Base-by-base conservation (phyloP, 805 yeast genomes). In the Saccharomyces jurei region DNA sequence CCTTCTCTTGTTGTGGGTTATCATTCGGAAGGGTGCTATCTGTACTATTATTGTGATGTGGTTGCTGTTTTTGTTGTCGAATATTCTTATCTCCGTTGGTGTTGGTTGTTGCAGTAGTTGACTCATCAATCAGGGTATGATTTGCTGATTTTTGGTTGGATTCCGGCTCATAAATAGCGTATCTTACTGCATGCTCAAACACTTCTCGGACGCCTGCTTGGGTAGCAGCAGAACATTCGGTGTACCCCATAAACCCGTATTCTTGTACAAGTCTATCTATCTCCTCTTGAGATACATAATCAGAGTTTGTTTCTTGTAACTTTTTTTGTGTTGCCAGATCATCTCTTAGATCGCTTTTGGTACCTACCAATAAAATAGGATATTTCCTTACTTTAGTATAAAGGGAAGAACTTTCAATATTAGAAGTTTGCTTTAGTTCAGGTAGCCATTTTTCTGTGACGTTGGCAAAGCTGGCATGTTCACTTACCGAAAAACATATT, bases 221-320 rank as follows among this genome's bases (percentile, higher is more conserved):
- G 22, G 92, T 85, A 11, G 91, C 86, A 8, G 97, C 96, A 4
- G 96, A 88, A 70, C 96, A 89, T 73, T 90, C 97, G 57, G 87
- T 74, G 69, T 87, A 89, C 51, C 80, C 81, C 59, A 84, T 79
- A 36, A 94, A 86, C 1, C 87, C 86, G 50, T 85, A 74, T 46
- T 86, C 89, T 61, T 80, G 78, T 26, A 94, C 90, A 60, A 86
- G 71, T 59, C 80, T 78, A 46, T 69, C 66, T 36, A 92, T 96
- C 63, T 88, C 89, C 27, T 77, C 72, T 41, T 69, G 66, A 10
- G 84, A 67, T 41, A 90, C 76, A 25, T 94, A 94, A 53, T 78
- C 77, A 58, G 77, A 74, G 44, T 85, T 81, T 59, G 78, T 77
- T 60, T 81, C 87, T 51, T 77, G 78, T 56, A 89, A 77, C 58